Conservation (phyloP, 371 early-diverging fungal species). For the Lichtheimia ornata region DNA sequence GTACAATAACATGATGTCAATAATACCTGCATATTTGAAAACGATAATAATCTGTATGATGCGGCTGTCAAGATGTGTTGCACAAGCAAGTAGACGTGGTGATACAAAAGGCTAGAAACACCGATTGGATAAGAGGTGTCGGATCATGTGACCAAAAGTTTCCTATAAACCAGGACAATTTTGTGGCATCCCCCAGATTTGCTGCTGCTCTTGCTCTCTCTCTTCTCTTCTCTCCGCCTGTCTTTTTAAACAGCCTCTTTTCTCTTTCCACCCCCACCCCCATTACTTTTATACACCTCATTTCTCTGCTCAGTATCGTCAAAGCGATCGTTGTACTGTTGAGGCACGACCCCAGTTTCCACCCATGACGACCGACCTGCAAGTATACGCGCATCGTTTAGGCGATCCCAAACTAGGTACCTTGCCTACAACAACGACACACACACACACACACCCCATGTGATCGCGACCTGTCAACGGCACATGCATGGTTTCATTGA, state of each 20-base stretch:
- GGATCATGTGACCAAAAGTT: constrained; percentile 1
- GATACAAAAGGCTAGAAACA: background rate
- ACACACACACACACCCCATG: background rate
- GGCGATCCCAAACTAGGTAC: constrained; percentile 64
- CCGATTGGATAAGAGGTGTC: background rate
- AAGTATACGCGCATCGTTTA: constrained; percentile 71
- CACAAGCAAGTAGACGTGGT: too few species aligned
- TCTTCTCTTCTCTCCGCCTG: background rate
- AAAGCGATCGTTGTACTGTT: background rate
- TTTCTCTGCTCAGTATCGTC: background rate
- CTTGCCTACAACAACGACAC: background rate
- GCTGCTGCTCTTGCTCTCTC: background rate
- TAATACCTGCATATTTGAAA: too few species aligned
- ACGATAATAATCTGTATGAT: too few species aligned
- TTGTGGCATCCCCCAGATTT: constrained; percentile 1
- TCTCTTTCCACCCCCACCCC: background rate
- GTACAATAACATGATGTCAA: too few species aligned
- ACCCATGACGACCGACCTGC: constrained; percentile 56
- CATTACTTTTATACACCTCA: background rate
- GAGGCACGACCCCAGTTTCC: background rate
- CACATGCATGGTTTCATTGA: too few species aligned
- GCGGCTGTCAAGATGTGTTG: background rate
- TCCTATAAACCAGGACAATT: background rate
- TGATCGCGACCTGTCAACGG: background rate
- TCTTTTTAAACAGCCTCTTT: background rate